Conservation (phyloP, 371 early-diverging fungal species). For the Thermomucor indicae-seudaticae region DNA sequence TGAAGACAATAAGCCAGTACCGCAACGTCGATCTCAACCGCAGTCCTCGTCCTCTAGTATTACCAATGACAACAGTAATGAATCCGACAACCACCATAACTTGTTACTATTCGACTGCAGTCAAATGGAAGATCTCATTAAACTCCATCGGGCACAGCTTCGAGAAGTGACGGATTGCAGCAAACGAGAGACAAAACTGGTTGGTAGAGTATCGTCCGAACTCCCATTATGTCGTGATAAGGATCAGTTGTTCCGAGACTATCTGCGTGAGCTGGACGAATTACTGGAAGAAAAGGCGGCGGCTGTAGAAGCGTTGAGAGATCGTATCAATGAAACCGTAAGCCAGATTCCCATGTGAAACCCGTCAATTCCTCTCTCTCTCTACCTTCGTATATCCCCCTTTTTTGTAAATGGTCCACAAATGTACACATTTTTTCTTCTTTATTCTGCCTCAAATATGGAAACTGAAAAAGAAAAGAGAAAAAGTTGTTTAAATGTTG, state of each 20-base stretch:
- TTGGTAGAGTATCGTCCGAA: constrained; percentile 67
- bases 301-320: constrained; percentile 44
- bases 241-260: constrained; percentile 27
- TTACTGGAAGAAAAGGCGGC: constrained; percentile 53
- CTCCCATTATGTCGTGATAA: constrained; percentile 25
- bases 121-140: constrained; percentile 69
- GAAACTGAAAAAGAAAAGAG: constrained; percentile 3
- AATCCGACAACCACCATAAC: background rate
- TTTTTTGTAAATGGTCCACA: background rate
- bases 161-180: constrained; percentile 75
- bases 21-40: background rate
- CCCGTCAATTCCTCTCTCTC: background rate
- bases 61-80: constrained; percentile 1
- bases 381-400: background rate
- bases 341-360: constrained; percentile 7
- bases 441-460: constrained; percentile 3
- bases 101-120: constrained; percentile 15
- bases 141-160: constrained; percentile 76
- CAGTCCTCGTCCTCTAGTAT: background rate
- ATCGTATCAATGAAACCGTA: constrained; percentile 42
- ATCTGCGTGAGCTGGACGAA: constrained; percentile 55
- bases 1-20: constrained; percentile 8
- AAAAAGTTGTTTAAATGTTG: constrained; percentile 63
- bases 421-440: constrained; percentile 1
- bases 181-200: constrained; percentile 76